These are phyloP conservation scores for Cyberlindnera subsufficiens DNA, from an alignment of 805 yeast genomes.

Conservation along the genomic window DNA sequence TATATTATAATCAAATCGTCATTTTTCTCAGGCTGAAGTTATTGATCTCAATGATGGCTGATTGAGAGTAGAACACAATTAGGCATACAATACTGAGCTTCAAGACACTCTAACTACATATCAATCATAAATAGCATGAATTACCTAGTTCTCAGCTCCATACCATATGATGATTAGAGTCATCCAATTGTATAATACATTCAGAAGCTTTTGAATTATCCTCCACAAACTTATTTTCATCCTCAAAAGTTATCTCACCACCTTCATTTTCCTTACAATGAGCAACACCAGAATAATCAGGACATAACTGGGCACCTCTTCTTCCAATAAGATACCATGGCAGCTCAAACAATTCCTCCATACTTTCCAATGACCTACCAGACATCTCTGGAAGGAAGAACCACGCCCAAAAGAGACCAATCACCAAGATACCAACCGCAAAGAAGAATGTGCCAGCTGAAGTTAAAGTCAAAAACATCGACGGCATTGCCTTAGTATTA, in stretches of 20 bases:
- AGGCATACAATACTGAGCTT: too few relatives aligned
- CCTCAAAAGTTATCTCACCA: slow-evolving; percentile 12
- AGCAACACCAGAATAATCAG: slow-evolving; percentile 40
- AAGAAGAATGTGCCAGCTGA: slow-evolving; percentile 48
- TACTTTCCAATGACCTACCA: slow-evolving; percentile 34
- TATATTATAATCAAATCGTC: too few relatives aligned
- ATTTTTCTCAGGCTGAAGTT: too few relatives aligned
- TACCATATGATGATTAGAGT: too few relatives aligned
- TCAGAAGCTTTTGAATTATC: background rate
- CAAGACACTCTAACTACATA: too few relatives aligned
- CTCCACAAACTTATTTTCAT: slow-evolving; percentile 12
- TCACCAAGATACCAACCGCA: slow-evolving; percentile 36
- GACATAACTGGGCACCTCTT: slow-evolving; percentile 45
- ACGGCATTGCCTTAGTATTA: slow-evolving; percentile 49
- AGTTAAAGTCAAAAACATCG: slow-evolving; percentile 40
- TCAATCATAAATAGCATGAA: too few relatives aligned
- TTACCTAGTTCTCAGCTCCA: too few relatives aligned
- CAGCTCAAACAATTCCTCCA: slow-evolving; percentile 32
- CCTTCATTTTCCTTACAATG: slow-evolving; percentile 13
- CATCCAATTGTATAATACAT: too few relatives aligned
- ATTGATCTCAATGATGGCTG: too few relatives aligned
- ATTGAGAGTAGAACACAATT: too few relatives aligned
- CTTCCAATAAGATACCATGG: slow-evolving; percentile 58
- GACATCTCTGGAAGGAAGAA: slow-evolving; percentile 33
- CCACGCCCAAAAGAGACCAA: slow-evolving; percentile 36